phyloP scores from a whole-genome alignment of 2,329 filamentous ascomycete species.

The Cladosporium sp. region DNA sequence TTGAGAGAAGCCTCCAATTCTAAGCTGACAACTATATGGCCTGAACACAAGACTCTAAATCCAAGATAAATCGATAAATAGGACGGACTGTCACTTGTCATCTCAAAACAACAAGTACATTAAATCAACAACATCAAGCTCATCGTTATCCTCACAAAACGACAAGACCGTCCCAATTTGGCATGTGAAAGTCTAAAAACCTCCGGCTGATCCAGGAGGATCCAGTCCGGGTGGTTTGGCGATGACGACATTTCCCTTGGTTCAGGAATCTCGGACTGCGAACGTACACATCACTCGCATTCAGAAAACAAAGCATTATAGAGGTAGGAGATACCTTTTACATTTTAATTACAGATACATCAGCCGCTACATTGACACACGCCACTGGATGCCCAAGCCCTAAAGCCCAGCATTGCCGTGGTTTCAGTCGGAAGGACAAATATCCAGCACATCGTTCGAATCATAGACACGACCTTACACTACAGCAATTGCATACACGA shows the following conservation, averaged over 20 bases:
- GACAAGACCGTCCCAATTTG: not conserved
- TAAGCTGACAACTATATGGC: not conserved
- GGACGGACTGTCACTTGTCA: not conserved
- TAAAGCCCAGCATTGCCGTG: not conserved
- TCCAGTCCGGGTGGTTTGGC: not conserved
- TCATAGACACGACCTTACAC: not conserved
- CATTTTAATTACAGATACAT: not conserved
- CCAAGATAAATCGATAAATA: fast-evolving
- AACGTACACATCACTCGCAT: not conserved
- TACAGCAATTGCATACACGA: not conserved
- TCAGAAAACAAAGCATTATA: not conserved
- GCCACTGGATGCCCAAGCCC: not conserved
- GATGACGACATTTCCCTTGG: slow-evolving; percentile 11
- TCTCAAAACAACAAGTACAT: not conserved
- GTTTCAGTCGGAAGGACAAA: not conserved
- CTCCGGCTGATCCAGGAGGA: not conserved
- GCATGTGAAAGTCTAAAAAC: not conserved
- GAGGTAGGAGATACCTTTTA: not conserved
- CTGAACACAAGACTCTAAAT: not conserved
- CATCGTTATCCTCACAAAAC: not conserved
- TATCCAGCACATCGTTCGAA: not conserved
- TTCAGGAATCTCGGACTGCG: not conserved
- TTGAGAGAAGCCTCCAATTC: not conserved
- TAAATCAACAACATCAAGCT: not conserved
- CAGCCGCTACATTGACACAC: not conserved